Percentiles rank a stretch among this genome's conserved stretches.
These are phyloP conservation scores for Penicillium concentricum DNA, from an alignment of 2,329 filamentous ascomycete genomes.

Conservation along the genomic window DNA sequence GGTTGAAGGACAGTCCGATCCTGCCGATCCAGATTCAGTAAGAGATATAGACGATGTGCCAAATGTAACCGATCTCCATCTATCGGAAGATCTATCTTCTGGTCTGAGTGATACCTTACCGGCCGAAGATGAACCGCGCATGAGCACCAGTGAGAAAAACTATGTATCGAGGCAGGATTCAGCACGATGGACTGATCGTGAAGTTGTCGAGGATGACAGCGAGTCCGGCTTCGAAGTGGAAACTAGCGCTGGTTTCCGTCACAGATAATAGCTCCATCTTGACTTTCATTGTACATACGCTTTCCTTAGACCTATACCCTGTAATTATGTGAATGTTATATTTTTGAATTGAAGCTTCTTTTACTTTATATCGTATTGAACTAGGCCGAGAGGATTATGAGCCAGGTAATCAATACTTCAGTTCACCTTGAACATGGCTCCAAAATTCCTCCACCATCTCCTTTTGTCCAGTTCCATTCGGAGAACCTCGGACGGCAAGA, in stretches of 20 bases:
- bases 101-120: neutral
- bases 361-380: neutral
- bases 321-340: slow-evolving; percentile 1
- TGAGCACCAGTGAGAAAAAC: slow-evolving; percentile 7
- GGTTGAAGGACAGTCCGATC: slow-evolving; percentile 46
- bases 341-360: neutral
- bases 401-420: slow-evolving; percentile 33
- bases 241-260: slow-evolving; percentile 16
- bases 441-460: slow-evolving; percentile 46
- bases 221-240: slow-evolving; percentile 34
- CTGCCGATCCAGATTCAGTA: slow-evolving; percentile 13
- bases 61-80: neutral
- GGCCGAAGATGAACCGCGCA: slow-evolving; percentile 10
- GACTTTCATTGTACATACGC: slow-evolving; percentile 13
- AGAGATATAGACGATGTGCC: neutral
- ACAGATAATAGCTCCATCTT: neutral
- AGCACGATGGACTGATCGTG: slow-evolving; percentile 64
- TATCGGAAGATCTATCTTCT: neutral
- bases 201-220: slow-evolving; percentile 55
- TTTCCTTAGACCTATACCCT: slow-evolving; percentile 13
- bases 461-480: slow-evolving; percentile 35
- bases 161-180: slow-evolving; percentile 49
- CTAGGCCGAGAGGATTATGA: neutral
- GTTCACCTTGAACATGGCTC: slow-evolving; percentile 38
- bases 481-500: slow-evolving; percentile 39